Base-by-base conservation (phyloP, 2,329 filamentous ascomycete genomes). In the Didymella keratinophila region DNA sequence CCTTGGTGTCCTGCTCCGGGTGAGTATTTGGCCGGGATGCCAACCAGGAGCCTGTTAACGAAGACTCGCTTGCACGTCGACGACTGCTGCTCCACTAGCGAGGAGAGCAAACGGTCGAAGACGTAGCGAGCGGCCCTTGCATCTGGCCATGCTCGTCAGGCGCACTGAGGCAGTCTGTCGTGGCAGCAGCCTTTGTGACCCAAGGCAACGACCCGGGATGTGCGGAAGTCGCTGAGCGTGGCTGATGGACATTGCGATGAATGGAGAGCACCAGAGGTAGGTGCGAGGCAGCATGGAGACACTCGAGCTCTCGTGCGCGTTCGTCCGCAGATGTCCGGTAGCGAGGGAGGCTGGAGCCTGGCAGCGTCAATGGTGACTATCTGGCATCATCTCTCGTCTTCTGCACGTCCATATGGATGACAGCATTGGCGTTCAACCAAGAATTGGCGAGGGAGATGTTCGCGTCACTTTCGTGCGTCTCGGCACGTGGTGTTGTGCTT, bases 401-500 rank as follows among this genome's bases (percentile, higher is more conserved):
- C 18, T 47, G 25, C 21, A 41, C 10, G 4, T 25, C 18, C 18
- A 18, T 52, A 11, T 45, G 16, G 21, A 37, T 30, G 21, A 45
- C 41, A 45, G 34, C 34, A n/a, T 39, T 46, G 47, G 32, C 34
- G 3, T 4, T 18, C n/a, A 12, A 36, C 32, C 41, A 46, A 34
- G 18, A 46, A 9, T 41, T 30, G 32, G 9, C n/a, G 7, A 32
- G 7, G 18, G 10, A 54, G 27, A 43, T 57, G 48, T 57, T 42
- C 43, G 47, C 54, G 54, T 57, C 47, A 57, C 23, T 42, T 47
- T 56, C 34, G 18, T 37, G 52, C 44, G 21, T 49, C 27, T 28
- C 23, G n/a, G n/a, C 21, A 46, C 28, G n/a, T 20, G 18, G 25
- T 21, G 47, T 18, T 37, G 34, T 21, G 23, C 12, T 21, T n/a